Evolutionary conservation across 1,139 yeast species (phyloP), one percentile per base, ranked within the genome.

Genomic region (Taiozyma sp.): DNA sequence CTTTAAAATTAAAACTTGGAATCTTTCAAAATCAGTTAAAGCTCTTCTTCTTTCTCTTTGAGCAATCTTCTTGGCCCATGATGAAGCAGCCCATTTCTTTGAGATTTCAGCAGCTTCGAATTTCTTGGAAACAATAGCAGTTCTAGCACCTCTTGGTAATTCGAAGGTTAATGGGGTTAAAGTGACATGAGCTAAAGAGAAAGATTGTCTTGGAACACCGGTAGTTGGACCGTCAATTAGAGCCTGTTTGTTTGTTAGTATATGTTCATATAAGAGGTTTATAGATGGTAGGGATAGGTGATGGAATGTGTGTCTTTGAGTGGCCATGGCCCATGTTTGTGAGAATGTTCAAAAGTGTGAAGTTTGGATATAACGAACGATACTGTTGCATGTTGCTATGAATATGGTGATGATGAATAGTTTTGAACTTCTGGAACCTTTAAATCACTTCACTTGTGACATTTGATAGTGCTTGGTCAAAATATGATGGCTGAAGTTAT

Each of bases 41-140:
- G 86, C 80, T 69, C 95, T 77, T 84, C 99, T 89, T 78, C 85
- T 90, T 78, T 87, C 84, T 78, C 87, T 90, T 76, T 88, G 86
- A 72, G 96, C 97, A 71, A 93, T 86, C 83, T 90, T 91, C 88
- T 93, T 89, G 72, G 98, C 97, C 97, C 97, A 91, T 55, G 96
- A 73, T 65, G 98, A 81, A 69, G 87, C 80, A 67, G 87, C 84
- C 98, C 98, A 93, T 79, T 92, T 88, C 72, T 84, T 80, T 67
- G 84, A 87, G 67, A 93, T 80, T 66, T 85, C 95, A 68, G 96
- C 84, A 72, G 96, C 88, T 72, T 84, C 83, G 96, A 96, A 93
- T 78, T 88, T 88, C 89, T 92, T 92, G 69, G 84, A 71, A 68
- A 95, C 95, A 63, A 84, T 79, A 65, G 83, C 80, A 66, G 96